phyloP scores from a whole-genome alignment of 1,139 yeast genomes.

The Hanseniaspora gamundiae region DNA sequence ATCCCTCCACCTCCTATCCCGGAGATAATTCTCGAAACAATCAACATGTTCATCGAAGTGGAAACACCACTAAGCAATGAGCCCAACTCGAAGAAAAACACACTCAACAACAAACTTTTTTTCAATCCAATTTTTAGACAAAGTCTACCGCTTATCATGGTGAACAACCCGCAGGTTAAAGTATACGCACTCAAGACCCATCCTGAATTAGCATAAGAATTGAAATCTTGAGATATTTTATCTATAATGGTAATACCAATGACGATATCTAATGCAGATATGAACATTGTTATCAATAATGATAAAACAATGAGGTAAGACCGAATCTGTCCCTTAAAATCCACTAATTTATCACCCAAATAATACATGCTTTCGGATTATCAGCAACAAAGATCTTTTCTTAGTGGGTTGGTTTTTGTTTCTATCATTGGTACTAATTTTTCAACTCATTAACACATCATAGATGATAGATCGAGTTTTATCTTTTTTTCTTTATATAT shows the following conservation, averaged over 20 bases:
- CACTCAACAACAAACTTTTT: slow-evolving; percentile 34
- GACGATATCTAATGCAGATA: slow-evolving; percentile 58
- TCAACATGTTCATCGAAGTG: slow-evolving; percentile 43
- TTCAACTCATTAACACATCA: too few species aligned
- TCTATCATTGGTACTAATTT: too few species aligned
- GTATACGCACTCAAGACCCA: slow-evolving; percentile 54
- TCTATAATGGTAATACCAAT: slow-evolving; percentile 49
- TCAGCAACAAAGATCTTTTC: too few species aligned
- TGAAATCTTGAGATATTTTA: slow-evolving; percentile 41
- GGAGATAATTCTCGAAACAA: slow-evolving; percentile 59
- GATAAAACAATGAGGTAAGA: slow-evolving; percentile 25
- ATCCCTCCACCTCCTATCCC: slow-evolving; percentile 70
- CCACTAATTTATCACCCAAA: neutral
- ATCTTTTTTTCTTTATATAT: too few species aligned
- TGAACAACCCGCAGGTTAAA: slow-evolving; percentile 45
- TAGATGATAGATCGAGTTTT: too few species aligned
- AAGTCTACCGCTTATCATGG: slow-evolving; percentile 49
- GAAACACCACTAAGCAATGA: slow-evolving; percentile 51
- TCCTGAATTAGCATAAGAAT: slow-evolving; percentile 41
- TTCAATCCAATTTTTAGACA: slow-evolving; percentile 54
- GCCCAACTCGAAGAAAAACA: slow-evolving; percentile 48
- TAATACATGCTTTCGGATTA: too few species aligned
- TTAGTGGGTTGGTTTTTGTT: neutral
- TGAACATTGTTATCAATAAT: slow-evolving; percentile 37
- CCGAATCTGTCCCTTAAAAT: slow-evolving; percentile 2